phyloP scores from a whole-genome alignment of 106 monocot genomes.

The Posidonia australis region DNA sequence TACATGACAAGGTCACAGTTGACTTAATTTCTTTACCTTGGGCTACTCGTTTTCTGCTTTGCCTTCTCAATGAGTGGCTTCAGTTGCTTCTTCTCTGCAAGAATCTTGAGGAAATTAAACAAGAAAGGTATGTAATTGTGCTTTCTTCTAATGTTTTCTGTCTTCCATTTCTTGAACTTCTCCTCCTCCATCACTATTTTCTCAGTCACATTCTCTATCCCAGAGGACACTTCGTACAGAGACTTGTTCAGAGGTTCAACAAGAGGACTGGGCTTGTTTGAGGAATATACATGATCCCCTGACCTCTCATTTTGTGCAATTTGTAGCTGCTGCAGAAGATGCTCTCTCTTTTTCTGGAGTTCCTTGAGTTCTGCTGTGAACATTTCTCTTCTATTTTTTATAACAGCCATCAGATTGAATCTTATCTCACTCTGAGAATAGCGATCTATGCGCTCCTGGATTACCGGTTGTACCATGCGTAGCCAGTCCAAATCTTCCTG shows the following conservation, averaged over 20 bases:
- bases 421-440: slow-evolving; percentile 92
- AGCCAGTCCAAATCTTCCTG: slow-evolving; percentile 68
- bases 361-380: slow-evolving; percentile 82
- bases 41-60: slow-evolving; percentile 49
- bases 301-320: slow-evolving; percentile 6
- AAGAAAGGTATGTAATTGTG: slow-evolving; percentile 96
- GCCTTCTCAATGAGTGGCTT: slow-evolving; percentile 97
- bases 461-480: slow-evolving; percentile 75
- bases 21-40: background rate
- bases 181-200: slow-evolving; percentile 96
- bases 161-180: slow-evolving; percentile 96
- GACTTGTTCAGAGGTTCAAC: slow-evolving; percentile 40
- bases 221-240: slow-evolving; percentile 51
- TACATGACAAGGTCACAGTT: too few species aligned
- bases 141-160: slow-evolving; percentile 87
- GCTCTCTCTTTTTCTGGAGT: slow-evolving; percentile 81
- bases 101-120: slow-evolving; percentile 90
- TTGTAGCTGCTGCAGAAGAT: slow-evolving; percentile 50
- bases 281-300: slow-evolving; percentile 8
- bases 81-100: slow-evolving; percentile 93
- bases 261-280: slow-evolving; percentile 9
- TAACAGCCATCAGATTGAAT: slow-evolving; percentile 86
- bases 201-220: slow-evolving; percentile 56
- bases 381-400: slow-evolving; percentile 83
- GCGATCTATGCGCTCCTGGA: slow-evolving; percentile 77